A percentile compares a stretch with the other conserved stretches of the same genome.
Conservation (phyloP, 495 filamentous ascomycete genomes). For the Staphylotrichum tortipilum region DNA sequence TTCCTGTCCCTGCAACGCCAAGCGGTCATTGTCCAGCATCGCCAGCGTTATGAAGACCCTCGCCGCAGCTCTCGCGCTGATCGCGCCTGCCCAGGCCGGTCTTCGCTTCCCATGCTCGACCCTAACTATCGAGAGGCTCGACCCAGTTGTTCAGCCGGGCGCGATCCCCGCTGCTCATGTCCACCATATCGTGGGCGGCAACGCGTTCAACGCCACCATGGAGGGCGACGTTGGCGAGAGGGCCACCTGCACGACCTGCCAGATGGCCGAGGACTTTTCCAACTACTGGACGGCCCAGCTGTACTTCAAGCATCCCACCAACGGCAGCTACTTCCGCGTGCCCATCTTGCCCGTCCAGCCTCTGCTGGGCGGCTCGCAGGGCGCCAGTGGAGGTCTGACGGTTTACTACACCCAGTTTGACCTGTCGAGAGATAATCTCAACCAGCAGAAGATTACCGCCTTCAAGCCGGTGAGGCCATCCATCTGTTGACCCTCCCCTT, state of each 20-base stretch:
- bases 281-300: conserved; percentile 37
- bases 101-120: conserved; percentile 14
- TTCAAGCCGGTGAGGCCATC: conserved; percentile 36
- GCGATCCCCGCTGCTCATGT: conserved; percentile 35
- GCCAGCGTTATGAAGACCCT: conserved; percentile 5
- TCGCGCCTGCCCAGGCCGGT: conserved; percentile 5
- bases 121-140: conserved; percentile 31
- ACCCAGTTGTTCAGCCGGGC: conserved; percentile 36
- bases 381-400: conserved; percentile 36
- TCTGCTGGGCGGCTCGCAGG: conserved; percentile 34
- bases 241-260: conserved; percentile 26
- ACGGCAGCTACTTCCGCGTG: conserved; percentile 38
- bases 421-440: conserved; percentile 25
- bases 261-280: conserved; percentile 20
- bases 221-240: conserved; percentile 38
- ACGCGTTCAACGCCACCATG: conserved; percentile 44
- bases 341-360: conserved; percentile 30
- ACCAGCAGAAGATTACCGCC: conserved; percentile 28
- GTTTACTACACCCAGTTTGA: conserved; percentile 40
- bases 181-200: conserved; percentile 43
- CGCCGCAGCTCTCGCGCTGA: not conserved
- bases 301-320: conserved; percentile 43
- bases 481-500: too few relatives aligned
- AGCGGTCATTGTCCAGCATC: too few relatives aligned
- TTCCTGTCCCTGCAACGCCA: too few relatives aligned